Conservation (phyloP, 192 early-diverging fungal genomes). For the Neocallimastix lanati region DNA sequence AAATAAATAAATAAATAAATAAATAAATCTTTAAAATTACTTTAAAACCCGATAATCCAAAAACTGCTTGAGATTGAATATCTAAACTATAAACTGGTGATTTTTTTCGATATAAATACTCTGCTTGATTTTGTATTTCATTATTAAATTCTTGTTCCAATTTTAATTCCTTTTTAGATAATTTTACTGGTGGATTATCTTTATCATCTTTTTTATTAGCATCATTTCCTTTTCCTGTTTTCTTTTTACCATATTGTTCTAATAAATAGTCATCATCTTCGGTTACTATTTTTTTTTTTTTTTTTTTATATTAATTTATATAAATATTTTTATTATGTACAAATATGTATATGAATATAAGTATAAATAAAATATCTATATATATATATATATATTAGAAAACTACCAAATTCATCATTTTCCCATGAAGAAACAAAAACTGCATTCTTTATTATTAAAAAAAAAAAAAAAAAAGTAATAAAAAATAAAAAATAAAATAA, state of each 20-base stretch:
- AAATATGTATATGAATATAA: too few relatives aligned
- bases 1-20: too few relatives aligned
- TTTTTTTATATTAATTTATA: too few relatives aligned
- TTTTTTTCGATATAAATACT: neutral
- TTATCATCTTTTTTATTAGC: slow-evolving; percentile 1
- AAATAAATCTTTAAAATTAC: slow-evolving; percentile 14
- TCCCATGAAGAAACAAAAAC: slow-evolving; percentile 67
- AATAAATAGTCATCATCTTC: neutral
- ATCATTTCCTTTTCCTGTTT: neutral
- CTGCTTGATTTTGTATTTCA: slow-evolving; percentile 33
- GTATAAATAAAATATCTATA: too few relatives aligned
- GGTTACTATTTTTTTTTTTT: neutral
- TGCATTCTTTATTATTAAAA: slow-evolving; percentile 46
- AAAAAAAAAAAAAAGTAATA: too few relatives aligned
- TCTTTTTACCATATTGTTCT: neutral
- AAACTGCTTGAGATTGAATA: slow-evolving; percentile 82
- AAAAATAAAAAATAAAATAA: too few relatives aligned
- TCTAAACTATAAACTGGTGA: slow-evolving; percentile 84
- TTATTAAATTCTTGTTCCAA: slow-evolving; percentile 7
- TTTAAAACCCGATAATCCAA: slow-evolving; percentile 59
- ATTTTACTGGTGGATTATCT: slow-evolving; percentile 4
- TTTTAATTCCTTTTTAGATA: slow-evolving; percentile 2
- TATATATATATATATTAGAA: too few relatives aligned
- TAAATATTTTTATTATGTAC: too few relatives aligned
- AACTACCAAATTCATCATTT: slow-evolving; percentile 45